phyloP scores from a whole-genome alignment of 169 alveolate genomes.

The Cystoisospora suis region DNA sequence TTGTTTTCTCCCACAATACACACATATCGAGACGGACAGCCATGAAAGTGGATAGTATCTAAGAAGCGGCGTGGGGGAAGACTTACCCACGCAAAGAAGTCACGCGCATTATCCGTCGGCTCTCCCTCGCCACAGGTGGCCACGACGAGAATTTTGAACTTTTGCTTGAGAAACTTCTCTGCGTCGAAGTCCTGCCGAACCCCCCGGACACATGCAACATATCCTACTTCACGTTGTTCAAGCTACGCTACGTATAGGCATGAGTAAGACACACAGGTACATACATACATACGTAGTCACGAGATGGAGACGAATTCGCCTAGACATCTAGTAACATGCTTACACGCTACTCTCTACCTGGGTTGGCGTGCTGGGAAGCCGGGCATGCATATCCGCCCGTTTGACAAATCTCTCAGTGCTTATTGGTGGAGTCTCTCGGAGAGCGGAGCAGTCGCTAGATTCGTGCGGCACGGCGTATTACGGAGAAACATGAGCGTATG shows the following conservation, averaged over 20 bases:
- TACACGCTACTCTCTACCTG: no score
- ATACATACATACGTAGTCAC: background rate
- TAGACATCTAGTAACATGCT: no score
- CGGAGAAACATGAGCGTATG: background rate
- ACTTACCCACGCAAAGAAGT: conserved; percentile 73
- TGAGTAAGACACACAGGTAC: background rate
- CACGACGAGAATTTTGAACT: conserved; percentile 70
- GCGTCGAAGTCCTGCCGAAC: conserved; percentile 63
- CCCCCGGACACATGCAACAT: no score
- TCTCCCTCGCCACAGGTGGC: conserved; percentile 86
- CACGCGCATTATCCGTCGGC: conserved; percentile 82
- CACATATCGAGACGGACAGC: background rate
- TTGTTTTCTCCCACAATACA: no score
- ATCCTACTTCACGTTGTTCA: no score
- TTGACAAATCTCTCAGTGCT: background rate
- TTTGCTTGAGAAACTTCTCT: conserved; percentile 60
- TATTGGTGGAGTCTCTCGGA: background rate
- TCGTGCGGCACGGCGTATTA: no score
- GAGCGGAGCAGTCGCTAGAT: no score
- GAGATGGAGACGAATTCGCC: background rate
- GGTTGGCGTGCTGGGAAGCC: no score
- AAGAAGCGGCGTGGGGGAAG: background rate
- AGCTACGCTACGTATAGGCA: no score
- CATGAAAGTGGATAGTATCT: background rate
- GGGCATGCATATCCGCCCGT: background rate